Conservation (phyloP, 176 grass and related monocot genomes). For the Melocanna baccifera region DNA sequence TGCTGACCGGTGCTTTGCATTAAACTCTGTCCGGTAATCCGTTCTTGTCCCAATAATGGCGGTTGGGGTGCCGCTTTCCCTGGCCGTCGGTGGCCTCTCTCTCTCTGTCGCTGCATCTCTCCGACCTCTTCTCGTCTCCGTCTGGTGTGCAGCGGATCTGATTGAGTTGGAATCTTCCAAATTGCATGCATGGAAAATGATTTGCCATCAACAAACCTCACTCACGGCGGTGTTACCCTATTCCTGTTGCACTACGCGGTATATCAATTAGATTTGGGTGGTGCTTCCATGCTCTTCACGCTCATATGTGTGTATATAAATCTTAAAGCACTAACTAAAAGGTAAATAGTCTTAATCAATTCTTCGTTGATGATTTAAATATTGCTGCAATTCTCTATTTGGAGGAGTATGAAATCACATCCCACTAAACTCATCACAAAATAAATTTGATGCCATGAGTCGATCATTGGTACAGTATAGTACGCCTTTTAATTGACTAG, state of each 20-base stretch:
- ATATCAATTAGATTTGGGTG: too few relatives aligned
- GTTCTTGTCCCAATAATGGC: conserved; percentile 48
- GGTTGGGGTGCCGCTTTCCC: conserved; percentile 44
- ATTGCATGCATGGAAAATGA: neutral
- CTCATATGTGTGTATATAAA: too few relatives aligned
- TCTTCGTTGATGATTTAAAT: too few relatives aligned
- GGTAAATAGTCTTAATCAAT: too few relatives aligned
- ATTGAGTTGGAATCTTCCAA: neutral
- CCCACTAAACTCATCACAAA: too few relatives aligned
- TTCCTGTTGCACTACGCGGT: neutral
- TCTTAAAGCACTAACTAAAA: too few relatives aligned
- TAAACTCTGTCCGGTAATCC: conserved; percentile 36
- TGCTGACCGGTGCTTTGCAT: conserved; percentile 19
- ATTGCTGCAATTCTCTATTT: too few relatives aligned
- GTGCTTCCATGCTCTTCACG: too few relatives aligned
- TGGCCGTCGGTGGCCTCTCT: conserved; percentile 41
- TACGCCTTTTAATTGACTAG: too few relatives aligned
- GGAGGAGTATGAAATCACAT: too few relatives aligned
- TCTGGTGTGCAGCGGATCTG: neutral
- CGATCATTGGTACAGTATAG: too few relatives aligned
- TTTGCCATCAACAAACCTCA: neutral
- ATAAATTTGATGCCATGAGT: too few relatives aligned
- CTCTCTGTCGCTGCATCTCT: neutral
- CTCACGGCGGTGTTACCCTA: neutral
- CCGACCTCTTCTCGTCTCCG: neutral